A percentile compares a stretch with the other conserved stretches of the same genome.
These are phyloP conservation scores for Volvariella volvacea DNA, from an alignment of 1,284 basidiomycete species.

Conservation along the genomic window DNA sequence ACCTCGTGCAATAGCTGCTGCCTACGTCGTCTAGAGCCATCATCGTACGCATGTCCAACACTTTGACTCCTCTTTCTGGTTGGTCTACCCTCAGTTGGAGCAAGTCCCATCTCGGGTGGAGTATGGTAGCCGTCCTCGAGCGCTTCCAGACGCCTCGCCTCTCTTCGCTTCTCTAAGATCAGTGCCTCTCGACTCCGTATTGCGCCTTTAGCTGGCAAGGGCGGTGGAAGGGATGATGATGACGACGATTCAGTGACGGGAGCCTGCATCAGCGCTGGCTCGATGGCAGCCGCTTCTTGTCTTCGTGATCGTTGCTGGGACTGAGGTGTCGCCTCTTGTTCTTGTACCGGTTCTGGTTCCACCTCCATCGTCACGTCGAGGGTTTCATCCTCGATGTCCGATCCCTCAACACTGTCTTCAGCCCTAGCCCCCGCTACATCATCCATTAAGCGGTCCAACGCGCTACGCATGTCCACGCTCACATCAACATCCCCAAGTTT, in stretches of 20 bases:
- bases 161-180: constrained; percentile 66
- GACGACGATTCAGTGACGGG: constrained; percentile 31
- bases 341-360: too few species aligned
- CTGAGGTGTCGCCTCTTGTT: constrained; percentile 6
- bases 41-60: constrained; percentile 52
- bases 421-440: constrained; percentile 49
- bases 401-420: constrained; percentile 24
- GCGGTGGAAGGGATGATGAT: constrained; percentile 35
- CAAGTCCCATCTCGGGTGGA: constrained; percentile 17
- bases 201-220: constrained; percentile 55
- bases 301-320: constrained; percentile 33
- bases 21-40: constrained; percentile 14
- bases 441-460: constrained; percentile 72
- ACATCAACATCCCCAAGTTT: constrained; percentile 41
- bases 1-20: constrained; percentile 21
- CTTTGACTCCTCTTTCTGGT: constrained; percentile 64
- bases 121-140: constrained; percentile 32
- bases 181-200: constrained; percentile 61
- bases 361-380: too few species aligned
- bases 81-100: constrained; percentile 37
- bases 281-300: too few species aligned
- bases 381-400: neutral
- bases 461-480: constrained; percentile 67
- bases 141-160: constrained; percentile 49
- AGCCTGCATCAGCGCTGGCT: constrained; percentile 17